Base-by-base conservation (phyloP, 306 rosid genomes). In the Dryas drummondii region DNA sequence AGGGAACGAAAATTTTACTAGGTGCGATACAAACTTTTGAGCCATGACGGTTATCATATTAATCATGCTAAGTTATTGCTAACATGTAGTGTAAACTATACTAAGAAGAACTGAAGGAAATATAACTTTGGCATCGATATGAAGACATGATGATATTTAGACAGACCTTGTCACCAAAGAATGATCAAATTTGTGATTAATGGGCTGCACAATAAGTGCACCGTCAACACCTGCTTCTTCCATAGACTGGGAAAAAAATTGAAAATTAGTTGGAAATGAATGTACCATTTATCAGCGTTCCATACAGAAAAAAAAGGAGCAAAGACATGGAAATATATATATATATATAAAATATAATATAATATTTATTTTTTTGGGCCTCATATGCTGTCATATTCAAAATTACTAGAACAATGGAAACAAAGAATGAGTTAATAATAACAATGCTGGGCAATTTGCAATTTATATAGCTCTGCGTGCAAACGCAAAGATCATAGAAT, bases 131-230 rank as follows among this genome's bases (percentile, higher is more conserved):
- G 37, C 61, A 32, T 17, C 6, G 51, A 40, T 6, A 41, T 1
- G 4, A 66, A 40, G n/a, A 76, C 66, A 64, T 42, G 17, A 52
- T 71, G 3, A 4, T 4, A 6, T 62, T 7, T 55, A 75, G 46
- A 66, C 78, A 76, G 46, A 93, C 97, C 98, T 89, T 78, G 98
- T 91, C 83, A 93, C 90, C 37, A 89, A 80, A 77, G 88, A 88
- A 78, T 93, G 98, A 84, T 91, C 97, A 61, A 91, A 93, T 76
- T 84, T 91, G 74, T 93, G 91, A 87, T 87, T 91, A 55, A 93
- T 93, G 9, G 98, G 98, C 88, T 93, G 98, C 73, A 93, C 97
- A 78, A 91, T 89, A 9, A 93, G 85, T 16, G 97, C 97, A 84
- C 94, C 92, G 69, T 89, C 88, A 78, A 91, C 97, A 55, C 86